Conservation (phyloP, 1,284 basidiomycete genomes). For the Pseudomicrostroma phylloplanum region DNA sequence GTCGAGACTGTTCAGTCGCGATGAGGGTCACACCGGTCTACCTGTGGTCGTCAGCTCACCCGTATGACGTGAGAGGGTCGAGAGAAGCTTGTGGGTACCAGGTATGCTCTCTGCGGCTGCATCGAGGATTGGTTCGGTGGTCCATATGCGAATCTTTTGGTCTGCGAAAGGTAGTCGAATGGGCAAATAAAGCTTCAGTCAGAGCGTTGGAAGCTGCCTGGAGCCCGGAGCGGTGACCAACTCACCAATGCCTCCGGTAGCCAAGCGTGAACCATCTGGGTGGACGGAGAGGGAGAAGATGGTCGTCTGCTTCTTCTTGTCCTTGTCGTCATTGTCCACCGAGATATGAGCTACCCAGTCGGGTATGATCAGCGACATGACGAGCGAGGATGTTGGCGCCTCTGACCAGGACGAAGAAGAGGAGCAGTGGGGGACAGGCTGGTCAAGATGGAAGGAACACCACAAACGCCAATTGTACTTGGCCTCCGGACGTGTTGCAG, state of each 20-base stretch:
- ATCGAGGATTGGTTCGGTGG: slow-evolving; percentile 82
- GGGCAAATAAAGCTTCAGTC: background rate
- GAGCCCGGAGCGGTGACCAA: background rate
- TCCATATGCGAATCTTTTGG: slow-evolving; percentile 94
- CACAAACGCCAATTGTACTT: too few species aligned
- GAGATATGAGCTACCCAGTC: slow-evolving; percentile 48
- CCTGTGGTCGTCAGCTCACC: slow-evolving; percentile 52
- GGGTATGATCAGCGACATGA: slow-evolving; percentile 31
- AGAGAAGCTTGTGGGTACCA: slow-evolving; percentile 75
- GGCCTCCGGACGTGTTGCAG: too few species aligned
- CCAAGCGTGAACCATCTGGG: slow-evolving; percentile 89
- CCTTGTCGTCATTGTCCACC: slow-evolving; percentile 36
- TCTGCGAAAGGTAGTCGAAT: slow-evolving; percentile 54
- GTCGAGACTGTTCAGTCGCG: background rate
- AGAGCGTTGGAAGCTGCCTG: background rate
- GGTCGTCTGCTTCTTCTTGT: slow-evolving; percentile 65
- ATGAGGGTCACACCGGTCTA: background rate
- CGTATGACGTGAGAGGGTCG: slow-evolving; percentile 85
- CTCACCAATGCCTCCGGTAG: slow-evolving; percentile 74
- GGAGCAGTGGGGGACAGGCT: too few species aligned
- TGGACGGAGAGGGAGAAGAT: slow-evolving; percentile 92
- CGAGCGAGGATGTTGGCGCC: background rate
- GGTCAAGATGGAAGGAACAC: too few species aligned
- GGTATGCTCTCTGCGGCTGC: slow-evolving; percentile 63
- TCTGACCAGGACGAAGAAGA: too few species aligned